A percentile compares a stretch with the other conserved stretches of the same genome.
These are phyloP conservation scores for Misopates orontium DNA, from an alignment of 257 asterid genomes.

Conservation along the genomic window DNA sequence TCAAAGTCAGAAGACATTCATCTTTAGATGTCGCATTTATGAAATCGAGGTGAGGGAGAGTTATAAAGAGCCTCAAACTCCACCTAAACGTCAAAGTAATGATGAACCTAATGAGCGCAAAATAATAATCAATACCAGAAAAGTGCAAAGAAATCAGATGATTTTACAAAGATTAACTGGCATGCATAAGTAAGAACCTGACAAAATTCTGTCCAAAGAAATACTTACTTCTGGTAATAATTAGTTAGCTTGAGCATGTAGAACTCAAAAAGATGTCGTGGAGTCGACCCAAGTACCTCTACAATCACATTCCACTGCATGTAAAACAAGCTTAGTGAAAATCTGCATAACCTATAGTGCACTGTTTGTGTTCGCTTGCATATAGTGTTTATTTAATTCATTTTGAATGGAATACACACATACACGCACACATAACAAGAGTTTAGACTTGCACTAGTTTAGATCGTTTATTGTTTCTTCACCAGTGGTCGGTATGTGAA, in stretches of 20 bases:
- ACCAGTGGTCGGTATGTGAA: slow-evolving; percentile 10
- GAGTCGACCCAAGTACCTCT: slow-evolving; percentile 76
- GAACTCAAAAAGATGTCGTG: slow-evolving; percentile 93
- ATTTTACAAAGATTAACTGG: slow-evolving; percentile 8
- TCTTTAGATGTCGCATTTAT: neutral
- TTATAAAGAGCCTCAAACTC: neutral
- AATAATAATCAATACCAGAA: slow-evolving; percentile 5
- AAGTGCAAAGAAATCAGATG: slow-evolving; percentile 1
- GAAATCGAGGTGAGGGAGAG: neutral
- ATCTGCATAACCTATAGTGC: slow-evolving; percentile 23
- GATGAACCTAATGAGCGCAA: slow-evolving; percentile 15
- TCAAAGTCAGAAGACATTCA: neutral
- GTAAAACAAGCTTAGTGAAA: slow-evolving; percentile 29
- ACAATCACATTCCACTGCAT: slow-evolving; percentile 79
- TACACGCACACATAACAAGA: slow-evolving; percentile 9
- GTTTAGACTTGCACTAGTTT: slow-evolving; percentile 19
- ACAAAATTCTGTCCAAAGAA: slow-evolving; percentile 9
- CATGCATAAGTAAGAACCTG: slow-evolving; percentile 12
- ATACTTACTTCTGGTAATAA: slow-evolving; percentile 70
- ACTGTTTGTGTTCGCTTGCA: slow-evolving; percentile 2
- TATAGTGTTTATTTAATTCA: neutral
- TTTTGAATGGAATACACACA: neutral
- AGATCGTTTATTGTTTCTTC: slow-evolving; percentile 26
- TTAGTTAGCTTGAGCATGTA: slow-evolving; percentile 78
- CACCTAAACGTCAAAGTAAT: neutral